Percentiles rank a stretch among this genome's conserved stretches.
Conservation (phyloP, 2,329 filamentous ascomycete genomes). For the Cercospora brassicicola region DNA sequence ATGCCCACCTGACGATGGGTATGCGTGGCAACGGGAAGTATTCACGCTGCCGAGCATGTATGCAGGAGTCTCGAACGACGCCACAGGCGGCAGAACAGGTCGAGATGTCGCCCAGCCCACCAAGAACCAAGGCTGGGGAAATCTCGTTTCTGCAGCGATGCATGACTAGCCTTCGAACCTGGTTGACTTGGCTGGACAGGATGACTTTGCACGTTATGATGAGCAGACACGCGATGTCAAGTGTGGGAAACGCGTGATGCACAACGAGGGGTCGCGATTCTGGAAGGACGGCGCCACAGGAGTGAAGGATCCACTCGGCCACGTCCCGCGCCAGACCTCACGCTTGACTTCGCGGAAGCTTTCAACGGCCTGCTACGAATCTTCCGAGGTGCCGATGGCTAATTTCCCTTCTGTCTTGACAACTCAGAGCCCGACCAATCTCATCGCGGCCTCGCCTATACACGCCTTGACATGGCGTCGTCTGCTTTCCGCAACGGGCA, state of each 20-base stretch:
- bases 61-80: conserved; percentile 5
- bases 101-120: neutral
- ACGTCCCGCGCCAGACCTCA: conserved; percentile 7
- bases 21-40: neutral
- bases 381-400: conserved; percentile 3
- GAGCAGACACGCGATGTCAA: conserved; percentile 1
- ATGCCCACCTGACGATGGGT: neutral
- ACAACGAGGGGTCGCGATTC: neutral
- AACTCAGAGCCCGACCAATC: neutral
- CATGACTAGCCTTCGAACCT: neutral
- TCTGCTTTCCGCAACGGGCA: conserved; percentile 8
- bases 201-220: neutral
- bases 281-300: conserved; percentile 4
- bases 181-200: neutral
- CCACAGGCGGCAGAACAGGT: neutral
- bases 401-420: conserved; percentile 6
- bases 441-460: neutral
- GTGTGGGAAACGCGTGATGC: conserved; percentile 9
- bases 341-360: conserved; percentile 2
- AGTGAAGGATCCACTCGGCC: conserved; percentile 13
- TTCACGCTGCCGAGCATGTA: neutral
- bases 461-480: neutral
- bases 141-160: neutral
- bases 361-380: conserved; percentile 5
- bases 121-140: neutral